phyloP scores from a whole-genome alignment of 2,329 filamentous ascomycete species.

The Trichoderma atroviride region DNA sequence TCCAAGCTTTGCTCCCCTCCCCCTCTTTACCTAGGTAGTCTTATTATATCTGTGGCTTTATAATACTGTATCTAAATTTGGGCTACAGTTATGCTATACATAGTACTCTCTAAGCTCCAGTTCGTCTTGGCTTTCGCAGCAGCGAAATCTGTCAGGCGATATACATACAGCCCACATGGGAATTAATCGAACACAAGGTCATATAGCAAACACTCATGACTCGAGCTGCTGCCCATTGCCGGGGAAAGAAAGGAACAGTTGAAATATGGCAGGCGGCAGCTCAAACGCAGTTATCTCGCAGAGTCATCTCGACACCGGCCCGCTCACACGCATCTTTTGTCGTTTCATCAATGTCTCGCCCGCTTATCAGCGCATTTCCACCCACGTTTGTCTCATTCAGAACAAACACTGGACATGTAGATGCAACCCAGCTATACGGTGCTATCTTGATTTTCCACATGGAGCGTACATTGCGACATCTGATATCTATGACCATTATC shows the following conservation, averaged over 20 bases:
- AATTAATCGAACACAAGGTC: not conserved
- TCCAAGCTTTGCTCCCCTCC: not conserved
- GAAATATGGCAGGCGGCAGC: too few relatives aligned
- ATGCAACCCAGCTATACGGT: not conserved
- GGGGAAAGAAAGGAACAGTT: not conserved
- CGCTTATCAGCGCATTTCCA: not conserved
- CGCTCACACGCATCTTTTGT: not conserved
- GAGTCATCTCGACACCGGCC: not conserved
- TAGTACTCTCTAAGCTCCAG: not conserved
- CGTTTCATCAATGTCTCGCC: conserved; percentile 23
- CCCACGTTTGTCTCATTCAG: not conserved
- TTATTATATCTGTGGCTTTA: not conserved
- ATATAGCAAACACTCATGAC: not conserved
- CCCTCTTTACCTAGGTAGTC: too few relatives aligned
- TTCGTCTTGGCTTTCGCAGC: too few relatives aligned
- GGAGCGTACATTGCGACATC: not conserved
- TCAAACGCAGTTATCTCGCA: too few relatives aligned
- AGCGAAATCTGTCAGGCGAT: not conserved
- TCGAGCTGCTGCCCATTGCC: not conserved
- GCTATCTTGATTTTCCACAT: not conserved
- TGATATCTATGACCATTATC: not conserved
- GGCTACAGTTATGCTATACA: not conserved
- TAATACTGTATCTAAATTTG: conserved; percentile 2
- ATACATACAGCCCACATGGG: not conserved
- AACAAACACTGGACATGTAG: not conserved